phyloP scores from a whole-genome alignment of 2,329 filamentous ascomycete species.

The Nectriaceae sp. region DNA sequence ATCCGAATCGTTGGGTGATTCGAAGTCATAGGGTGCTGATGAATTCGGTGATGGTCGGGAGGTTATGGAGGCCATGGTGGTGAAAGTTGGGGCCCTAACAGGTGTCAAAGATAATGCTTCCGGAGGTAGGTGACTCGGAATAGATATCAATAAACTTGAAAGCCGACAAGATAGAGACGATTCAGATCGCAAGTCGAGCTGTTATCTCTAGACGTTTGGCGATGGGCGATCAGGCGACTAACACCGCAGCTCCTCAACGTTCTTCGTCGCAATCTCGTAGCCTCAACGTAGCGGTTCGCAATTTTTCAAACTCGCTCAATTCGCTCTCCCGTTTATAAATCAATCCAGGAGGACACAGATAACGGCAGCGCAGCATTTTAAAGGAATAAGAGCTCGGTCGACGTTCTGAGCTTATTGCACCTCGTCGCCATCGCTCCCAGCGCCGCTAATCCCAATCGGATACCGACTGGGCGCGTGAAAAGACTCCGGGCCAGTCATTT shows the following conservation, averaged over 20 bases:
- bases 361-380: not conserved
- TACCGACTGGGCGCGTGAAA: slow-evolving; percentile 22
- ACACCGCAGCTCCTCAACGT: not conserved
- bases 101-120: too few relatives aligned
- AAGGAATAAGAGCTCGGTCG: slow-evolving; percentile 22
- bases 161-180: not conserved
- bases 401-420: slow-evolving; percentile 22
- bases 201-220: not conserved
- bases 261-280: not conserved
- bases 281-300: not conserved
- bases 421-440: slow-evolving; percentile 7
- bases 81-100: not conserved
- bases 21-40: slow-evolving; percentile 41
- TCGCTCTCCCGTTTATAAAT: too few relatives aligned
- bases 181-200: not conserved
- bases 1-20: slow-evolving; percentile 41
- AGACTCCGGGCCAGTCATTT: slow-evolving; percentile 17
- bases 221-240: slow-evolving; percentile 9
- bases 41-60: slow-evolving; percentile 41
- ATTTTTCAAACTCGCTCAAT: too few relatives aligned
- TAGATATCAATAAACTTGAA: too few relatives aligned
- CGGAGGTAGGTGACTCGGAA: too few relatives aligned
- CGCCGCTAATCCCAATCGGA: slow-evolving; percentile 27
- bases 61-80: slow-evolving; percentile 40
- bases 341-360: not conserved